These are phyloP conservation scores for Aspergillus neotritici DNA, from an alignment of 2,329 filamentous ascomycete genomes.

Conservation along the genomic window DNA sequence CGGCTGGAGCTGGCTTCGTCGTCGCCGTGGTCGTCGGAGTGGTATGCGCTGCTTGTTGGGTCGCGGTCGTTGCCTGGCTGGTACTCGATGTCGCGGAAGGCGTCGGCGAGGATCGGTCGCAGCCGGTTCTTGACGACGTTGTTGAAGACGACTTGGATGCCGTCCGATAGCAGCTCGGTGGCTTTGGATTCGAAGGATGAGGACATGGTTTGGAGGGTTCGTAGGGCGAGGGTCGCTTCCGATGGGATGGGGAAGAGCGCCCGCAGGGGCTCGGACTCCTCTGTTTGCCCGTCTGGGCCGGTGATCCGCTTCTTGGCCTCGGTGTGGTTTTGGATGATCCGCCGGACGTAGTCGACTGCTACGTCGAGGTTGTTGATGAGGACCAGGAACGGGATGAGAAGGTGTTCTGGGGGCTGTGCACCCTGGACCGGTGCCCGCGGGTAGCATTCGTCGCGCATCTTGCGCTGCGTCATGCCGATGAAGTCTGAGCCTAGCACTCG, in stretches of 20 bases:
- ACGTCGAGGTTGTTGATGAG: constrained; percentile 95
- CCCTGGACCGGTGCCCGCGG: constrained; percentile 74
- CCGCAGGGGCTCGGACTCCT: constrained; percentile 40
- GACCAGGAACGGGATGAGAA: constrained; percentile 82
- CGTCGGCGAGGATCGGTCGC: constrained; percentile 75
- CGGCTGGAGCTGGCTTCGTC: constrained; percentile 32
- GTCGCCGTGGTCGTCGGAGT: constrained; percentile 42
- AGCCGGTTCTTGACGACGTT: constrained; percentile 81
- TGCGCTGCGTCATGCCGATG: constrained; percentile 92
- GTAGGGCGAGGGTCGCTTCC: constrained; percentile 65
- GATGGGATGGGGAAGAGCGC: constrained; percentile 74
- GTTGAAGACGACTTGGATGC: constrained; percentile 77
- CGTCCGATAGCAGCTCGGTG: constrained; percentile 74
- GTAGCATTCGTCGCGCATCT: constrained; percentile 95
- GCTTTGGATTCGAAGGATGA: constrained; percentile 70
- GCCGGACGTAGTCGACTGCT: constrained; percentile 80
- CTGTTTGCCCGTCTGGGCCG: constrained; percentile 12
- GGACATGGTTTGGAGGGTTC: constrained; percentile 63
- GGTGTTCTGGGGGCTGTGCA: constrained; percentile 77
- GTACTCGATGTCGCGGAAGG: constrained; percentile 91
- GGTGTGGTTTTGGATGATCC: constrained; percentile 71
- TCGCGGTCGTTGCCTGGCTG: constrained; percentile 53
- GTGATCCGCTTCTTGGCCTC: constrained; percentile 27
- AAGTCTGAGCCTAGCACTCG: constrained; percentile 84
- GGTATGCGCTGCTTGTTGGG: constrained; percentile 34